Base-by-base conservation (phyloP, 345 rosid genomes). In the Pistacia atlantica region DNA sequence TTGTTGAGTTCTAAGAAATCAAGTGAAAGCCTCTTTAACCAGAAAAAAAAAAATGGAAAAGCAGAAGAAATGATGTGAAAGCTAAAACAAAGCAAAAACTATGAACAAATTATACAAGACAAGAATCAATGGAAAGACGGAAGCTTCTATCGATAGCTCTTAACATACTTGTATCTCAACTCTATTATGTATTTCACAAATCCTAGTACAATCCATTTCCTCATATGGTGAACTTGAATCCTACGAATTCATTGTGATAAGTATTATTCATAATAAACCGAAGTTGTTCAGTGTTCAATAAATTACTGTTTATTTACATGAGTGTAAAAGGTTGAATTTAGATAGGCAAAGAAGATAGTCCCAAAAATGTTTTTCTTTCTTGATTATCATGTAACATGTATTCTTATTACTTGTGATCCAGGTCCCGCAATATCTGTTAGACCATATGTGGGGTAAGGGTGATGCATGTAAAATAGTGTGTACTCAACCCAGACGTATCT, bases 401-500 rank as follows among this genome's bases (percentile, higher is more conserved):
- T 72, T 46, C 56, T 13, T 62, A 1, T 72, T 73, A 14, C 71
- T 61, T 63, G 57, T 83, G 58, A 78, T 84, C 55, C 81, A 95
- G 97, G 97, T 93, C 37, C 99, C 98, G 45, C 99, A 93, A 84
- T 95, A 77, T 88, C 82, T 95, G 75, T 83, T 95, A 86, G 97
- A 95, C 67, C 72, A 87, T 75, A 86, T 87, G 89, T 91, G 98
- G 99, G 88, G 83, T 75, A 89, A 84, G 81, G 86, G 91, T 16
- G 88, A 90, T 80, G 81, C 86, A 8, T 95, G 99, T 80, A 95
- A 95, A 86, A 92, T 95, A 79, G 79, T 95, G 14, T 95, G 99
- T 83, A 90, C 99, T 73, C 99, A 95, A 84, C 99, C 99, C 77
- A 97, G 99, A 70, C 97, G 99, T 80, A 91, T 95, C 81, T 95